These are phyloP conservation scores for Xylaria multiplex DNA, from an alignment of 2,329 filamentous ascomycete genomes.

Conservation along the genomic window DNA sequence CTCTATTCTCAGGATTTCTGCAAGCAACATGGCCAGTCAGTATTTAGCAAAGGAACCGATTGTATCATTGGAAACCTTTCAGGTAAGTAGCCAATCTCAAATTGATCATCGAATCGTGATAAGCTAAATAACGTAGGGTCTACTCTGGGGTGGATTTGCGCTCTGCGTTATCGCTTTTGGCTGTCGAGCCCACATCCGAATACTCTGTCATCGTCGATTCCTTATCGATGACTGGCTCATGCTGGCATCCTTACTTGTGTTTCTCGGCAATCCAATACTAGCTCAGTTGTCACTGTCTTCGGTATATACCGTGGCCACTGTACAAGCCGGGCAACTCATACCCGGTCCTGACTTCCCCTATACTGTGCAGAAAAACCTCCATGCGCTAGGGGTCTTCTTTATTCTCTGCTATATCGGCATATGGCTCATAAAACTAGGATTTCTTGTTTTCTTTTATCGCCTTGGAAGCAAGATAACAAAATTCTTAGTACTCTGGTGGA, in stretches of 20 bases:
- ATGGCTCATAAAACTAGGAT: constrained; percentile 3
- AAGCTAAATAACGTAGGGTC: not conserved
- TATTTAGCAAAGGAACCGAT: not conserved
- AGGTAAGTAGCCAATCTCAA: not conserved
- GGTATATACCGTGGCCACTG: not conserved
- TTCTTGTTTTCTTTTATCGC: constrained; percentile 2
- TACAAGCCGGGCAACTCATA: not conserved
- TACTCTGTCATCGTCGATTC: constrained; percentile 1
- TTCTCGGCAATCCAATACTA: not conserved
- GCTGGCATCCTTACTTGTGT: not conserved
- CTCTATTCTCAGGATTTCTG: not conserved
- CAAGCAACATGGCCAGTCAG: not conserved
- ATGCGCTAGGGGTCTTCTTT: not conserved
- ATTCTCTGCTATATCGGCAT: not conserved
- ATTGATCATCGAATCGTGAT: not conserved
- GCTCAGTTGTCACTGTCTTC: not conserved
- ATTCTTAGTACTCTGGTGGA: not conserved
- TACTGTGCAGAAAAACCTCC: not conserved
- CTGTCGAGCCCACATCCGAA: constrained; percentile 2
- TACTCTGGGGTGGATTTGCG: not conserved
- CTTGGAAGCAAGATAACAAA: not conserved
- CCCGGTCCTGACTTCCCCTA: not conserved
- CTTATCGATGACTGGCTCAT: constrained; percentile 1
- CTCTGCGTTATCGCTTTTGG: not conserved
- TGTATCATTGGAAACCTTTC: not conserved